phyloP scores from a whole-genome alignment of 208 protist species.

The Trypanosoma conorhini region DNA sequence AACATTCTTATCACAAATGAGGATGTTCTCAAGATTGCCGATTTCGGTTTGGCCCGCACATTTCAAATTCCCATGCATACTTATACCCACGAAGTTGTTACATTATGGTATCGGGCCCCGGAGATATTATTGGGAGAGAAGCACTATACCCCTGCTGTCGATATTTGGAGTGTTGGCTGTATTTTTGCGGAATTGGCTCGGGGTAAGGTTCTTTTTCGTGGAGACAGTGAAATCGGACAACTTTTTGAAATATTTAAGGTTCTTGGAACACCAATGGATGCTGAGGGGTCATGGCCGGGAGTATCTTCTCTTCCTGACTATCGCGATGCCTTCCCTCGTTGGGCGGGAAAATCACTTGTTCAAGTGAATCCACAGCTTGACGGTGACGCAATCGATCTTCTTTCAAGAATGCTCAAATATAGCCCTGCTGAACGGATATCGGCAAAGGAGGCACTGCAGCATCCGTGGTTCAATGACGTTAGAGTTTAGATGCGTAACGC shows the following conservation, averaged over 20 bases:
- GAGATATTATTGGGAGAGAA: constrained; percentile 99
- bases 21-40: constrained; percentile 89
- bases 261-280: constrained; percentile 96
- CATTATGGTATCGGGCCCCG: constrained; percentile 99
- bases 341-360: constrained; percentile 67
- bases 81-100: constrained; percentile 99
- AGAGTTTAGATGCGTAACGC: constrained; percentile 36
- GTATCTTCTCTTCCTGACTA: constrained; percentile 98
- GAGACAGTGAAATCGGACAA: constrained; percentile 98
- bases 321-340: constrained; percentile 95
- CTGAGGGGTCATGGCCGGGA: constrained; percentile 95
- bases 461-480: constrained; percentile 90
- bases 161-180: constrained; percentile 99
- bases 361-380: constrained; percentile 78
- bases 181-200: constrained; percentile 99
- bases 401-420: constrained; percentile 91
- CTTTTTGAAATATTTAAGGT: constrained; percentile 98
- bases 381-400: constrained; percentile 79
- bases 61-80: constrained; percentile 99
- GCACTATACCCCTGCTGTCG: constrained; percentile 99
- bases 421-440: constrained; percentile 88
- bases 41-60: constrained; percentile 98
- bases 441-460: constrained; percentile 88
- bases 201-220: constrained; percentile 97
- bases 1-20: constrained; percentile 93